Evolutionary conservation across 2,329 filamentous ascomycete genomes (phyloP).

Genomic region (Sarocladium kiliense): DNA sequence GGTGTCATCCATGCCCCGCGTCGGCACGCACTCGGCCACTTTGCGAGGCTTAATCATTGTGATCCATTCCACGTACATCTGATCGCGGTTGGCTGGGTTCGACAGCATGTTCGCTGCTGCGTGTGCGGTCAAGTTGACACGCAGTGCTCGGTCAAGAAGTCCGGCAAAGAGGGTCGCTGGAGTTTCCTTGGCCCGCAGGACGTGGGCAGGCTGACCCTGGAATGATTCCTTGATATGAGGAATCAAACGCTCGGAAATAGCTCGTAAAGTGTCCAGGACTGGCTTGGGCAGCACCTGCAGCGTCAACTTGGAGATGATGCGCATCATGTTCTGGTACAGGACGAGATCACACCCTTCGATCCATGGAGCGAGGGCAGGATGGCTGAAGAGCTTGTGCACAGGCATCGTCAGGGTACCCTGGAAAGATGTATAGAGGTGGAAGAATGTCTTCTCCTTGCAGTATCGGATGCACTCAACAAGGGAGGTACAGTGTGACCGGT

Average conservation of each 20-base stretch:
- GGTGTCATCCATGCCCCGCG: constrained; percentile 60
- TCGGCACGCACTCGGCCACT: constrained; percentile 58
- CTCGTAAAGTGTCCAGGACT: constrained; percentile 81
- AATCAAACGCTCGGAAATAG: constrained; percentile 77
- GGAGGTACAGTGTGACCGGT: constrained; percentile 91
- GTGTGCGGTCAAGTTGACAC: constrained; percentile 90
- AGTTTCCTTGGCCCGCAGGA: constrained; percentile 79
- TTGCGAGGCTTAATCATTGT: constrained; percentile 58
- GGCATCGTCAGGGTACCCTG: constrained; percentile 95
- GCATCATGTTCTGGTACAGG: constrained; percentile 96
- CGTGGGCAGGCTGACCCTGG: constrained; percentile 76
- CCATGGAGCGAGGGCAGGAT: constrained; percentile 80
- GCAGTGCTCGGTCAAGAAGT: constrained; percentile 77
- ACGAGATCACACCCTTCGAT: constrained; percentile 94
- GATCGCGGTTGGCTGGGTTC: constrained; percentile 80
- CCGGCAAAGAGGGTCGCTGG: constrained; percentile 86
- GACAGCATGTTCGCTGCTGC: constrained; percentile 90
- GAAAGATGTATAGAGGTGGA: constrained; percentile 90
- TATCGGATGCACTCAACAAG: constrained; percentile 93
- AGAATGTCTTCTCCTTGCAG: constrained; percentile 95
- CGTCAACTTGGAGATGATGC: constrained; percentile 81
- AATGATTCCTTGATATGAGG: constrained; percentile 80
- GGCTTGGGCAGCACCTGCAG: constrained; percentile 86
- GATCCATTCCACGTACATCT: constrained; percentile 94
- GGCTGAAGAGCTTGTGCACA: constrained; percentile 84